Evolutionary conservation across 441 rosid species (phyloP).

Genomic region (Croton setiger): DNA sequence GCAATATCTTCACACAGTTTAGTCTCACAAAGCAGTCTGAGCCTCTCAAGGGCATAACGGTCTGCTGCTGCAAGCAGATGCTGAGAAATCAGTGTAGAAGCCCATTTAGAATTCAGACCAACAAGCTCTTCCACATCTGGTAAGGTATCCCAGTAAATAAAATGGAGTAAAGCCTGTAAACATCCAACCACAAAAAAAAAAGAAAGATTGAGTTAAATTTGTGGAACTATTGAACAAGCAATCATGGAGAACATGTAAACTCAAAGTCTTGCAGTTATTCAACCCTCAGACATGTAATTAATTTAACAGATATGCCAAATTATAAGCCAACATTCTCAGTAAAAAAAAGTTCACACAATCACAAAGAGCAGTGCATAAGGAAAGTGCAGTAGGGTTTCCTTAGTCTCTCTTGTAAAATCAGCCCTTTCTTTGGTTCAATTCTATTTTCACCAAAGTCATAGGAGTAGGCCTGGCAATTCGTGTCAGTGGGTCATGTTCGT

Average conservation of each 20-base stretch:
- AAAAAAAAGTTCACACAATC: slow-evolving; percentile 2
- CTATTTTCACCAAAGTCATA: slow-evolving; percentile 21
- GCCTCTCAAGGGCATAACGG: slow-evolving; percentile 82
- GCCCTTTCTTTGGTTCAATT: slow-evolving; percentile 18
- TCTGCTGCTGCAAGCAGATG: slow-evolving; percentile 95
- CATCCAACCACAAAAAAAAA: slow-evolving; percentile 12
- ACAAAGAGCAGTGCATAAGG: neutral
- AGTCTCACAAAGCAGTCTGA: slow-evolving; percentile 74
- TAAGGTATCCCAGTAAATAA: slow-evolving; percentile 80
- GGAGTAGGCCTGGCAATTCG: neutral
- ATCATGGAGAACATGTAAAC: neutral
- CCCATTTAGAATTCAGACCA: slow-evolving; percentile 64
- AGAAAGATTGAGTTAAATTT: slow-evolving; percentile 18
- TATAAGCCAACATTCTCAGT: neutral
- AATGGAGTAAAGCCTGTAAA: slow-evolving; percentile 74
- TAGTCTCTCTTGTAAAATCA: slow-evolving; percentile 15
- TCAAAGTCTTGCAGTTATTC: slow-evolving; percentile 5
- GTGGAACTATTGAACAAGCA: slow-evolving; percentile 7
- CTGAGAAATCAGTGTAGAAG: slow-evolving; percentile 76
- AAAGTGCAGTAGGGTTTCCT: slow-evolving; percentile 9
- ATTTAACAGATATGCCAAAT: neutral
- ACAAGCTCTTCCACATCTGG: slow-evolving; percentile 70
- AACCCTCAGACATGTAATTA: neutral
- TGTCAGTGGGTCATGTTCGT: too few relatives aligned
- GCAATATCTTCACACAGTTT: slow-evolving; percentile 74